Evolutionary conservation across 345 rosid genomes (phyloP), one percentile per base, ranked within the genome.

Genomic region (rapeseed (Brassica napus)): DNA sequence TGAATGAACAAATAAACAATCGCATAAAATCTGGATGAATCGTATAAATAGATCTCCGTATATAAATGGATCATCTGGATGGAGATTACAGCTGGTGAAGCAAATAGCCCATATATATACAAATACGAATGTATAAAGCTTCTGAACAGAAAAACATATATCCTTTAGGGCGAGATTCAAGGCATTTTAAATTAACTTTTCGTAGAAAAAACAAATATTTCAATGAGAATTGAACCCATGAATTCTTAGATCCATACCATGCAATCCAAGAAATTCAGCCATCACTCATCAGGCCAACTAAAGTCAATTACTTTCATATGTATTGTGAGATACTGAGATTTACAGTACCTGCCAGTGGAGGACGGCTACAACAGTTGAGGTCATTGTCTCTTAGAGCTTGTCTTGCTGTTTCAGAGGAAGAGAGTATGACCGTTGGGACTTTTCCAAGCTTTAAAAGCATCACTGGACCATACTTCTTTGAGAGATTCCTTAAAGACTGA

Each of bases 361-460:
- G 73, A 39, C 79, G 79, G 79, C 79, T 75, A 68, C 79, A 75
- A 57, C 73, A 75, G 30, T 67, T 66, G 59, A 67, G 30, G 73
- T 75, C 79, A 26, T 75, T 28, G 5, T 15, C 14, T 67, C 30
- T 75, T 1, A 75, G 42, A 67, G 57, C 79, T 67, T 75, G 79
- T 16, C 31, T 67, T n/a, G 79, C 67, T 1, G 73, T 75, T 57
- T 75, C 79, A 26, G 79, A 15, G 4, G 79, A 31, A 21, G 85
- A 77, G 37, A 85, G 55, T 6, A 85, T 16, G 1, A 82, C 73
- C 1, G 71, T 42, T 5, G 80, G 84, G 12, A 77, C n/a, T 5
- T 76, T 70, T 5, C 85, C 84, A 6, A 82, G 66, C 67, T 80
- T 73, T 9, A 82, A 47, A 34, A 73, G 66, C 81, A 85, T 74